Evolutionary conservation across 805 yeast species (phyloP).

Genomic region (Schizosaccharomyces lindneri): DNA sequence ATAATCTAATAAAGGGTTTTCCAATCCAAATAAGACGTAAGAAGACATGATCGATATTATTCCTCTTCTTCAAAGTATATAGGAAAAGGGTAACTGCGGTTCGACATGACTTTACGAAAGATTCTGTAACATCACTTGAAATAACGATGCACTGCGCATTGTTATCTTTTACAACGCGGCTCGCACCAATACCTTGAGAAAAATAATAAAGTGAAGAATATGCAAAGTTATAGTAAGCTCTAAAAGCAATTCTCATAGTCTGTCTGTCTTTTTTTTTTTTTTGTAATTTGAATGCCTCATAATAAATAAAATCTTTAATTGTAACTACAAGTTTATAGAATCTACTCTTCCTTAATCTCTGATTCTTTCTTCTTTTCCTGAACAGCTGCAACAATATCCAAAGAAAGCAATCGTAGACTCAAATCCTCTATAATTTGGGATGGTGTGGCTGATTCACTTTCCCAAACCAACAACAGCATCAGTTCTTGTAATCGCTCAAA

Average conservation of each 20-base stretch:
- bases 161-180: too few species aligned
- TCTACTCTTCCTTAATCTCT: not conserved
- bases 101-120: too few species aligned
- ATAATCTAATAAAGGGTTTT: constrained; percentile 76
- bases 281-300: too few species aligned
- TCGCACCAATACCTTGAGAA: too few species aligned
- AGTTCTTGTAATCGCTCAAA: not conserved
- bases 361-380: not conserved
- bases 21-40: constrained; percentile 55
- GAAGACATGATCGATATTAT: not conserved
- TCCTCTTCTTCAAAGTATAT: too few species aligned
- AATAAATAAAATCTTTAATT: not conserved
- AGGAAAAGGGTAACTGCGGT: too few species aligned
- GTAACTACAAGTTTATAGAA: not conserved
- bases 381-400: not conserved
- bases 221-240: too few species aligned
- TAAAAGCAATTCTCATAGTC: too few species aligned
- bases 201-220: too few species aligned
- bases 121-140: too few species aligned
- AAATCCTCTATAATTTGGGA: not conserved
- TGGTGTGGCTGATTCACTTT: not conserved
- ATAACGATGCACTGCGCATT: too few species aligned
- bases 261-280: too few species aligned
- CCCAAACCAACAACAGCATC: not conserved
- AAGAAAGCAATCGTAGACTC: not conserved